Base-by-base conservation (phyloP, 1,284 basidiomycete species). In the Sporisorium exsertum region DNA sequence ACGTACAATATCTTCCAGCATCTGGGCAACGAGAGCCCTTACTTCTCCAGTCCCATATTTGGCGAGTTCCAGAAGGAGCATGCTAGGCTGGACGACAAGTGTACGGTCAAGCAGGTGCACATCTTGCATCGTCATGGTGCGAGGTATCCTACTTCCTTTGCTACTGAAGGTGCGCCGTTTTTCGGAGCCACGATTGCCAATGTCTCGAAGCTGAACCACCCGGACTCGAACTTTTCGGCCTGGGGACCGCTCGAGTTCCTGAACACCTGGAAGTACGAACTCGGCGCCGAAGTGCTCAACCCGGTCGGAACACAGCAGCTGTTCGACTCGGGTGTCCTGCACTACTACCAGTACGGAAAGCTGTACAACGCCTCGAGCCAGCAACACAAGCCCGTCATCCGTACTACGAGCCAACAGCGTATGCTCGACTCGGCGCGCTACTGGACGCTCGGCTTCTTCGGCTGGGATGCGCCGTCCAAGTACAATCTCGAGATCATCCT, bases 391-490 rank as follows among this genome's bases (percentile, higher is more conserved):
- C 82, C 79, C 12, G 79, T 72, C 52, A 79, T 72, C 69, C 58
- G 71, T 65, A 87, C 60, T 55, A 86, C 70, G 75, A 87, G 70
- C 40, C 83, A 89, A 6, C 87, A 93, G 47, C 92, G 94, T 6
- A 92, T 95, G 13, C 94, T 95, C 87, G 90, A 94, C 51, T 94
- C 94, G 0, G 93, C 92, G 3, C 92, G 94, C 89, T 93, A 86
- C 73, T 91, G 82, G 53, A 65, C 60, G 37, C 57, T 77, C 3
- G 84, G 81, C 24, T 80, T 81, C 72, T 80, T 80, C 40, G 77
- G 77, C 49, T 58, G 58, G 45, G 72, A 79, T 55, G 81, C 80
- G 5, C 65, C 80, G 8, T 50, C 58, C 45, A 72, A 77, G 61
- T 64, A 81, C 72, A 67, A 85, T 54, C 65, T 85, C 35, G 81